A percentile compares a stretch with the other conserved stretches of the same genome.
phyloP scores from a whole-genome alignment of 2,329 filamentous ascomycete species.

The Aspergillus udagawae region DNA sequence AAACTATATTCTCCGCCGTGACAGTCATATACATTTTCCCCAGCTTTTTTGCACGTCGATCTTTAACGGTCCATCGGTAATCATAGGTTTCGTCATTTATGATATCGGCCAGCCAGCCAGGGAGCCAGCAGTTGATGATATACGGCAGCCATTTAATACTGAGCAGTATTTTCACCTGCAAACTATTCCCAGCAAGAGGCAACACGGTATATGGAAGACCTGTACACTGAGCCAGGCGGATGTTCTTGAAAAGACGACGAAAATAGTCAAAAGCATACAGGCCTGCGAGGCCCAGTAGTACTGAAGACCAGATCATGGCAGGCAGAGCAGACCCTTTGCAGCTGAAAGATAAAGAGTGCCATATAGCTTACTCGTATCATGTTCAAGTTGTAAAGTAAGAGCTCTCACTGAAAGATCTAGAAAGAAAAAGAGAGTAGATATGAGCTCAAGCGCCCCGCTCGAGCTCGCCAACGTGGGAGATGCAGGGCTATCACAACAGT shows the following conservation, averaged over 20 bases:
- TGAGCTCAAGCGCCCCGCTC: no score
- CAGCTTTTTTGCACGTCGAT: conserved; percentile 10
- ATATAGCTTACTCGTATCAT: no score
- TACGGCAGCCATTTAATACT: conserved; percentile 2
- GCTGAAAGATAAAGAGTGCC: no score
- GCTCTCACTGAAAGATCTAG: no score
- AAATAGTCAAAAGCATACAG: conserved; percentile 2
- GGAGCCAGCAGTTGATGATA: conserved; percentile 9
- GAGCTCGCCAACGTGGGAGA: no score
- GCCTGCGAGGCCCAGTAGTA: conserved; percentile 4
- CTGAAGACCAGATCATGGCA: conserved; percentile 4
- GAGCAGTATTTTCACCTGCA: conserved; percentile 4
- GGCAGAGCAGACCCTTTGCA: no score
- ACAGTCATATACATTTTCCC: conserved; percentile 13
- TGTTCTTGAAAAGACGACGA: conserved; percentile 22
- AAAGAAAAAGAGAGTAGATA: no score
- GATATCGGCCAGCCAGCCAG: conserved; percentile 10
- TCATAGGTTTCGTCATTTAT: conserved; percentile 3
- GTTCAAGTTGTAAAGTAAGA: no score
- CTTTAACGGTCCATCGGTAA: conserved; percentile 13
- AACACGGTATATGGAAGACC: conserved; percentile 11
- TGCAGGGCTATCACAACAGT: no score
- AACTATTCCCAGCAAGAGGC: not conserved
- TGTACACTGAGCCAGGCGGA: conserved; percentile 5
- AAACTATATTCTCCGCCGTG: conserved; percentile 6